These are phyloP conservation scores for Moniliophthora roreri DNA, from an alignment of 1,284 basidiomycete species.

Conservation along the genomic window DNA sequence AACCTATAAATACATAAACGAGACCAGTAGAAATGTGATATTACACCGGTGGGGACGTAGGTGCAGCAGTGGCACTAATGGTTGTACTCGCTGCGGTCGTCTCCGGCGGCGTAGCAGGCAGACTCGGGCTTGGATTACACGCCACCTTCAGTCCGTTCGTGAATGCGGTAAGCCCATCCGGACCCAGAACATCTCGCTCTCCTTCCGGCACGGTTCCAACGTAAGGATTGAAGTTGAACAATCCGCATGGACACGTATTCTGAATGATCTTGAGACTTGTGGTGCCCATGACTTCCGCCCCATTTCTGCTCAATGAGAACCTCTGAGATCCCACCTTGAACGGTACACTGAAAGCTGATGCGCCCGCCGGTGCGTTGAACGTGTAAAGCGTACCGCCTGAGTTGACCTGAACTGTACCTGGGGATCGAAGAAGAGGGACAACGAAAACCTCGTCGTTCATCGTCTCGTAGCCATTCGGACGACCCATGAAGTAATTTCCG, in stretches of 20 bases:
- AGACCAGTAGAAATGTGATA: neutral
- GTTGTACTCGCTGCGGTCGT: slow-evolving; percentile 13
- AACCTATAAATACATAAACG: no score
- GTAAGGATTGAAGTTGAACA: slow-evolving; percentile 16
- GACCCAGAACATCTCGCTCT: slow-evolving; percentile 18
- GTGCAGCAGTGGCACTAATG: slow-evolving; percentile 8
- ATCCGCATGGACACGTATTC: slow-evolving; percentile 2
- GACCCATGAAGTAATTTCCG: slow-evolving; percentile 17
- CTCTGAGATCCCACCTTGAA: slow-evolving; percentile 31
- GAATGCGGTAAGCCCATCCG: slow-evolving; percentile 11
- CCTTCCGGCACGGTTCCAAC: slow-evolving; percentile 23
- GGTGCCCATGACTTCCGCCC: neutral
- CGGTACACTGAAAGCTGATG: slow-evolving; percentile 29
- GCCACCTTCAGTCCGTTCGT: slow-evolving; percentile 15
- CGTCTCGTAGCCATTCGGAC: neutral
- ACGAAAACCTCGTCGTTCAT: slow-evolving; percentile 2
- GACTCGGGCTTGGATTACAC: slow-evolving; percentile 12
- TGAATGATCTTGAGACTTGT: slow-evolving; percentile 4
- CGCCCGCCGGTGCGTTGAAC: slow-evolving; percentile 28
- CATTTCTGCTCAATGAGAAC: slow-evolving; percentile 24
- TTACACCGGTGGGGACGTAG: slow-evolving; percentile 6
- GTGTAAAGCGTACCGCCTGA: slow-evolving; percentile 28
- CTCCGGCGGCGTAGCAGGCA: slow-evolving; percentile 14
- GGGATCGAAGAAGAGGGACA: neutral
- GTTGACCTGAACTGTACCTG: slow-evolving; percentile 20